These are phyloP conservation scores for Zhuliangozyma blackwelliae DNA, from an alignment of 1,139 yeast species.

Conservation along the genomic window DNA sequence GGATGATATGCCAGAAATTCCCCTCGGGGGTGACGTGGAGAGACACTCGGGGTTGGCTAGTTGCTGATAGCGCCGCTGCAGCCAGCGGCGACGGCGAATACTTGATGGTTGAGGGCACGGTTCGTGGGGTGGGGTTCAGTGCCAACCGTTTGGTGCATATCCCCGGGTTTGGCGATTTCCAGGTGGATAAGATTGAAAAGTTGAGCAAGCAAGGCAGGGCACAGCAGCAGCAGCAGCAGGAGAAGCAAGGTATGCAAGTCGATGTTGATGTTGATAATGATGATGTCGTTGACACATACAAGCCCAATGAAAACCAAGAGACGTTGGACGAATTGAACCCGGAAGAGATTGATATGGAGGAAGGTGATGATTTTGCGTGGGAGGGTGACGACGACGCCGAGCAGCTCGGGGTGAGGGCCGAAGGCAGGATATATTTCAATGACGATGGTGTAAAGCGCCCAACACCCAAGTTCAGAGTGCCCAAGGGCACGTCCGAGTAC, in stretches of 20 bases:
- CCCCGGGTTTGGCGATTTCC: conserved; percentile 89
- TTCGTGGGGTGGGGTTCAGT: conserved; percentile 81
- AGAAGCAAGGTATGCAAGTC: too few species aligned
- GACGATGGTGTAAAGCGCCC: conserved; percentile 32
- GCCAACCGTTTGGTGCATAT: conserved; percentile 76
- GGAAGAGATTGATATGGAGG: conserved; percentile 53
- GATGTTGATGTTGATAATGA: conserved; percentile 19
- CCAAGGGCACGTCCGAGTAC: conserved; percentile 88
- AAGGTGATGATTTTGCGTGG: conserved; percentile 38
- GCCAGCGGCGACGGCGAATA: conserved; percentile 15
- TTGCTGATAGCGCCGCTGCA: conserved; percentile 58
- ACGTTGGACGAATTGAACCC: conserved; percentile 65
- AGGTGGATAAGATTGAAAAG: conserved; percentile 63
- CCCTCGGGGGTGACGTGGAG: conserved; percentile 91
- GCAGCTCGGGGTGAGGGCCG: conserved; percentile 58
- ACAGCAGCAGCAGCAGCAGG: too few species aligned
- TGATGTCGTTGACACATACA: conserved; percentile 23
- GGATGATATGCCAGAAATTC: conserved; percentile 77
- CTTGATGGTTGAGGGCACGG: conserved; percentile 71
- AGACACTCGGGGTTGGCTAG: conserved; percentile 80
- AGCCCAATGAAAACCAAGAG: conserved; percentile 58
- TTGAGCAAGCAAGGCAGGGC: conserved; percentile 16
- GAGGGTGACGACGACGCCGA: conserved; percentile 22
- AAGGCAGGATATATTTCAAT: conserved; percentile 58
- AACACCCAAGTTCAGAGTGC: conserved; percentile 46